These are phyloP conservation scores for Vigna reflexopilosa DNA, from an alignment of 306 rosid species.

Conservation along the genomic window DNA sequence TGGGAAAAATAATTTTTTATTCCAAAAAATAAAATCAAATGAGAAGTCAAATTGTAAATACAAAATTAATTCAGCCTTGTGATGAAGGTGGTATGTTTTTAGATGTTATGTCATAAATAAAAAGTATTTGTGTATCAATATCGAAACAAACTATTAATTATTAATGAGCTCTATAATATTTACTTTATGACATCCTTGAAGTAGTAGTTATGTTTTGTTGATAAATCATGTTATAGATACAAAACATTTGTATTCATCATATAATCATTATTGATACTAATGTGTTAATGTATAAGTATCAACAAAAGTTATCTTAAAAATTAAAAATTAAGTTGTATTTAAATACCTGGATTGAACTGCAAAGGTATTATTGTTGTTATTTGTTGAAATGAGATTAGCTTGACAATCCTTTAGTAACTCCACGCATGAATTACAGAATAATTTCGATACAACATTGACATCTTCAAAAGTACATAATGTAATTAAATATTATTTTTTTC, in stretches of 20 bases:
- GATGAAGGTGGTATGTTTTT: too few species aligned
- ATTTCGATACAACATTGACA: slow-evolving; percentile 47
- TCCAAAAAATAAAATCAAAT: not conserved
- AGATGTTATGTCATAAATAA: not conserved
- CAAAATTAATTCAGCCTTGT: not conserved
- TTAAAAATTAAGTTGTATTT: not conserved
- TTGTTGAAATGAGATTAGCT: slow-evolving; percentile 38
- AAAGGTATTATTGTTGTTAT: not conserved
- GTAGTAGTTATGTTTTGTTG: too few species aligned
- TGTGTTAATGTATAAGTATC: not conserved
- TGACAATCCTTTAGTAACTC: slow-evolving; percentile 36
- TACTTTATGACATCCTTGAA: not conserved
- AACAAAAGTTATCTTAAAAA: not conserved
- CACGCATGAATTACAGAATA: slow-evolving; percentile 66
- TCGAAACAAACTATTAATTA: not conserved
- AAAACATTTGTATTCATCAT: too few species aligned
- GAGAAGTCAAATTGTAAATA: not conserved
- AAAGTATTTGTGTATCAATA: not conserved
- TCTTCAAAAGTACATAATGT: slow-evolving; percentile 40
- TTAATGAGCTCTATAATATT: not conserved
- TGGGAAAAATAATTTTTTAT: not conserved
- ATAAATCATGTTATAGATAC: too few species aligned
- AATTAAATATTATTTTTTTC: slow-evolving; percentile 15
- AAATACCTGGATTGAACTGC: slow-evolving; percentile 30
- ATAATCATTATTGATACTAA: not conserved